phyloP scores from a whole-genome alignment of 371 early-diverging fungal genomes.

The Syncephalastrum contaminatum region DNA sequence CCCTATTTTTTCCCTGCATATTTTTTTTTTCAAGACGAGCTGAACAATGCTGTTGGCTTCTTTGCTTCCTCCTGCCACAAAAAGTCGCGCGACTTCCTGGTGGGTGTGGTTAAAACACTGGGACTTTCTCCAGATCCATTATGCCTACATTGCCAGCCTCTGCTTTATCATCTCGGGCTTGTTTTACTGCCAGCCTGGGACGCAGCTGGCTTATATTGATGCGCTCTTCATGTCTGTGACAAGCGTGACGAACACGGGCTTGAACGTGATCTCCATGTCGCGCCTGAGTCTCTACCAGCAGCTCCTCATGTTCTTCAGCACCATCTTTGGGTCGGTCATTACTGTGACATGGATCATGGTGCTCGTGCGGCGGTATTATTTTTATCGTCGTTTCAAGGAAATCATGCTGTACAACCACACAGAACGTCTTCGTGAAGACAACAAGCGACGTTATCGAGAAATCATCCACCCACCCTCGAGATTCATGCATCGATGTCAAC shows the following conservation, averaged over 20 bases:
- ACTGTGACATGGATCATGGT: slow-evolving; percentile 30
- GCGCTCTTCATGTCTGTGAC: slow-evolving; percentile 37
- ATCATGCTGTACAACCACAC: slow-evolving; percentile 27
- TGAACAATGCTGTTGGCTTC: too few species aligned
- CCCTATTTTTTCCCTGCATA: too few species aligned
- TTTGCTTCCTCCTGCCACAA: too few species aligned
- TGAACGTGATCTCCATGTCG: slow-evolving; percentile 39
- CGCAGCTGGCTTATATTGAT: slow-evolving; percentile 31
- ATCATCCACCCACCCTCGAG: too few species aligned
- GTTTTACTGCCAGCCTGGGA: slow-evolving; percentile 33
- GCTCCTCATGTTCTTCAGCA: slow-evolving; percentile 20
- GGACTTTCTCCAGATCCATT: slow-evolving; percentile 37
- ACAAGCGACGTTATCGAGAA: slow-evolving; percentile 4
- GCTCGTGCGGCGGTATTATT: slow-evolving; percentile 38
- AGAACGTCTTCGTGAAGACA: slow-evolving; percentile 22
- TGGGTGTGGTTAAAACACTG: too few species aligned
- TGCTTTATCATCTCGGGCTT: slow-evolving; percentile 30
- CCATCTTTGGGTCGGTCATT: slow-evolving; percentile 34
- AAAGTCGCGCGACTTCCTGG: too few species aligned
- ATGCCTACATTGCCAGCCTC: slow-evolving; percentile 21
- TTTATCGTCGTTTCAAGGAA: slow-evolving; percentile 35
- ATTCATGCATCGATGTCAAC: too few species aligned
- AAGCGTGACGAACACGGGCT: slow-evolving; percentile 31
- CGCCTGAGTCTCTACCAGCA: slow-evolving; percentile 32
- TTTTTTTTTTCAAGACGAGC: too few species aligned